Evolutionary conservation across 306 rosid species (phyloP), one percentile per base, ranked within the genome.

Genomic region (Vigna unguiculata): DNA sequence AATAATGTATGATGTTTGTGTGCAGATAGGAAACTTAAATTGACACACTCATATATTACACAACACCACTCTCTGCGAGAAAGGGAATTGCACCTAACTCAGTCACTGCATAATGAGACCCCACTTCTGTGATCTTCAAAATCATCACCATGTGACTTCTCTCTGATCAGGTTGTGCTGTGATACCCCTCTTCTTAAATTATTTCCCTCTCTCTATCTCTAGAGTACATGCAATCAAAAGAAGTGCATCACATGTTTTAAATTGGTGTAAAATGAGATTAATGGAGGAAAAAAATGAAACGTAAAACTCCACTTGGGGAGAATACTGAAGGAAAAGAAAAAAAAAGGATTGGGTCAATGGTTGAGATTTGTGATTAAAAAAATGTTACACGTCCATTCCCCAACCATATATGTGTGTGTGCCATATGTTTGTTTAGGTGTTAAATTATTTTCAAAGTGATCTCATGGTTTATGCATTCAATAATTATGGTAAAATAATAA

Each of bases 331-430:
- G n/a, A n/a, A n/a, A n/a, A n/a, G n/a, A n/a, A n/a, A n/a, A n/a
- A n/a, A 51, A n/a, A 66, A 67, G 21, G 60, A 16, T 69, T 61
- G 83, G 78, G 86, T 83, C 83, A 83, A 83, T 68, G 83, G 74
- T 75, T 67, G 49, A 34, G 34, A 21, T 47, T 65, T 77, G 34
- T 54, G 17, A 63, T 57, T 62, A 32, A 45, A 61, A 34, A 71
- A 82, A 77, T 68, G 72, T 72, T 51, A 71, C 65, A 59, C 30
- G 9, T 15, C 55, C 32, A 61, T 61, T 16, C 65, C 81, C 21
- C 6, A 72, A 51, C 57, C 64, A 83, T 67, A 47, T 53, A 9
- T 53, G 20, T 77, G 20, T 43, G 49, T 21, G 83, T 69, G 43
- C 69, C 54, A 48, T 40, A 40, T 40, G 45, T 68, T 61, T 79